Evolutionary conservation across 768 basidiomycete species (phyloP), one percentile per base, ranked within the genome.

Genomic region (Leccinum aurantiacum): DNA sequence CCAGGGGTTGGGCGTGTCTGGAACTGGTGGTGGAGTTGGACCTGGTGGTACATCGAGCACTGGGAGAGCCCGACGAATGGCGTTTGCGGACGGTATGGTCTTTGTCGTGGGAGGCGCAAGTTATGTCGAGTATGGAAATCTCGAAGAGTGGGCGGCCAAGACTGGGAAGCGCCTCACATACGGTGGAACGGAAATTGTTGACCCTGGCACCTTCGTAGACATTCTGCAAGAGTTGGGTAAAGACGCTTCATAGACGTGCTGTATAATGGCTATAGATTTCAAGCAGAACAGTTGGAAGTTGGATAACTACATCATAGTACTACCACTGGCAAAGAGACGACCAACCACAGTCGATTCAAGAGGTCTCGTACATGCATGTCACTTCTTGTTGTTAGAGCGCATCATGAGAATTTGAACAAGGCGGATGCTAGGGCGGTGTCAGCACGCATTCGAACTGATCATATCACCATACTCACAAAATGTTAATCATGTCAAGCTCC

Each of bases 61-160:
- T n/a, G 78, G 75, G n/a, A 79, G 80, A 61, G 74, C 77, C 19
- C 73, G 73, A 62, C 79, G 81, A 48, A 91, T 88, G 91, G 87
- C 90, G 15, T 98, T 95, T 72, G 77, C 81, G 3, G 96, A 98
- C 62, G 88, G 91, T 14, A 85, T 92, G 68, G 89, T 99, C 3
- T 99, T 99, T 66, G 79, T 98, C 31, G 95, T 99, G 3, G 97
- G 97, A 8, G 97, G 97, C 1, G 97, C 95, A 4, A 91, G 95
- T 15, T 96, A 98, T 69, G 94, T 98, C 54, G 97, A 99, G 76
- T 98, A 95, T 66, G 94, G 95, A 5, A 98, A 98, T 72, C 75
- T 99, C 60, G 87, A 90, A 73, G 96, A 98, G 74, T 97, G 95
- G 94, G 91, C 92, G 4, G 77, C 74, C 55, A 87, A 85, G 75